Percentiles rank a stretch among this genome's conserved stretches.
These are phyloP conservation scores for Coemansia pectinata DNA, from an alignment of 192 early-diverging fungal genomes.

Conservation along the genomic window DNA sequence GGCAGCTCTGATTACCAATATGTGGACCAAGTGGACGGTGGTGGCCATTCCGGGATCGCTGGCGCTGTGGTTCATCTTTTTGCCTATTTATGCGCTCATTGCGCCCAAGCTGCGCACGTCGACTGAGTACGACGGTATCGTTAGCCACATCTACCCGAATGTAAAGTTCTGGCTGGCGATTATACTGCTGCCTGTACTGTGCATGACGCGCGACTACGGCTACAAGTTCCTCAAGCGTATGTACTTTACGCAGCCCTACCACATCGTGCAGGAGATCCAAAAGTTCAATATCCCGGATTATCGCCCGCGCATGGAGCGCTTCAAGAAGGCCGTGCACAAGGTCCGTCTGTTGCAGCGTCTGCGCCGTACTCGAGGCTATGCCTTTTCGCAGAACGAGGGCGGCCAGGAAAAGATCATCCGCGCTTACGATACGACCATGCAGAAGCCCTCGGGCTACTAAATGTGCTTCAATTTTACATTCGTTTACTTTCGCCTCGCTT, in stretches of 20 bases:
- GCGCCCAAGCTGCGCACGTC: constrained; percentile 68
- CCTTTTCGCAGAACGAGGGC: constrained; percentile 96
- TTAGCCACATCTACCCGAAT: constrained; percentile 64
- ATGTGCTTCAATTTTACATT: not conserved
- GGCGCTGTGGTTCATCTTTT: constrained; percentile 81
- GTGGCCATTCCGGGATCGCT: constrained; percentile 90
- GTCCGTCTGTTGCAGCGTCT: constrained; percentile 90
- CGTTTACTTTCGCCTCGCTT: not conserved
- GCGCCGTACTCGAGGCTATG: constrained; percentile 91
- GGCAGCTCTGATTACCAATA: constrained; percentile 83
- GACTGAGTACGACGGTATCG: constrained; percentile 74
- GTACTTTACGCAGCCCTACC: constrained; percentile 81
- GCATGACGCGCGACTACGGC: constrained; percentile 83
- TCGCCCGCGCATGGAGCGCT: constrained; percentile 95
- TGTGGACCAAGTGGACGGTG: constrained; percentile 95
- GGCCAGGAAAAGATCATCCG: constrained; percentile 87
- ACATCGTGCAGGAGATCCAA: constrained; percentile 98
- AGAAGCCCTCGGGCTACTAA: constrained; percentile 63
- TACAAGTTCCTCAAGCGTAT: constrained; percentile 93
- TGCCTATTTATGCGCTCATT: constrained; percentile 81
- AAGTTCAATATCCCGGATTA: constrained; percentile 99
- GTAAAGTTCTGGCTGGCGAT: constrained; percentile 86
- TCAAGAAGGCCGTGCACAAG: constrained; percentile 99
- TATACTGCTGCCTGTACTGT: constrained; percentile 80
- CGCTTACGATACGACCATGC: constrained; percentile 71